These are phyloP conservation scores for Pestalotiopsis sp. DNA, from an alignment of 2,329 filamentous ascomycete genomes.

Conservation along the genomic window DNA sequence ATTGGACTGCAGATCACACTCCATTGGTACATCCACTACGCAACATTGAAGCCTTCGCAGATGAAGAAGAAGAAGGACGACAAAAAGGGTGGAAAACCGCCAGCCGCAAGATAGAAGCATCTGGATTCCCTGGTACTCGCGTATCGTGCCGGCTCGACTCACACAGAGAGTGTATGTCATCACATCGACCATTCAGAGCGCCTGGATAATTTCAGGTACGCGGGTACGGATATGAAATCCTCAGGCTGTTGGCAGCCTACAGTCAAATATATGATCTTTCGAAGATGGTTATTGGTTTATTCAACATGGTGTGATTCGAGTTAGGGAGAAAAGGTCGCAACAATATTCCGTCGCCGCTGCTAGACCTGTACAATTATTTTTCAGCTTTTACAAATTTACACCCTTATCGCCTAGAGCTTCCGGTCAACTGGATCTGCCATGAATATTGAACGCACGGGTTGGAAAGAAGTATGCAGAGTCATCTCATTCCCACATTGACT, in stretches of 20 bases:
- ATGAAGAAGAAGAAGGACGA: constrained; percentile 53
- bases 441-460: not conserved
- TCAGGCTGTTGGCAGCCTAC: not conserved
- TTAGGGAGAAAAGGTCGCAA: not conserved
- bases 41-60: constrained; percentile 64
- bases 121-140: not conserved
- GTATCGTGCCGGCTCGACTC: not conserved
- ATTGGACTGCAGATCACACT: constrained; percentile 49
- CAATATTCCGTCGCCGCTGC: not conserved
- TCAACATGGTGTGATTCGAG: not conserved
- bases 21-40: constrained; percentile 61
- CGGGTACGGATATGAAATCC: not conserved
- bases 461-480: too few relatives aligned
- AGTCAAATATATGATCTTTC: not conserved
- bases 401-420: not conserved
- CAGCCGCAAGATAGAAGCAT: constrained; percentile 2
- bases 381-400: not conserved
- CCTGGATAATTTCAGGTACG: not conserved
- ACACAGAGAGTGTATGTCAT: not conserved
- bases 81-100: constrained; percentile 35
- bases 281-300: not conserved
- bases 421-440: not conserved
- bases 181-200: not conserved
- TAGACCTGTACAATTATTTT: not conserved
- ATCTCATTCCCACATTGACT: not conserved